Conservation (phyloP, 441 rosid genomes). For the Manihot esculenta region DNA sequence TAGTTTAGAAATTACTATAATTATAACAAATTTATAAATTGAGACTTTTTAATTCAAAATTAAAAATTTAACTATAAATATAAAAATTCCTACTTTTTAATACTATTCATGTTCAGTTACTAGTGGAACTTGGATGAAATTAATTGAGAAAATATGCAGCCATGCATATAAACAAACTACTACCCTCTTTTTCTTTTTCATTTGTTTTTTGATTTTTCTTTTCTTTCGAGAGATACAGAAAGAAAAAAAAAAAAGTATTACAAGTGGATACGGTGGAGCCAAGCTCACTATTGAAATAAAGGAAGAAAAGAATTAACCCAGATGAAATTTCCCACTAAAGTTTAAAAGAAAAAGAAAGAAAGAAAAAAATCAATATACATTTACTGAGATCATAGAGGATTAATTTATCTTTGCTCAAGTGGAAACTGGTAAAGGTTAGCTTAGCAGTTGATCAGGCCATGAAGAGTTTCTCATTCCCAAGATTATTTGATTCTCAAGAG, state of each 20-base stretch:
- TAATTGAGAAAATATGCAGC: too few species aligned
- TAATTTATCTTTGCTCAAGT: slow-evolving; percentile 22
- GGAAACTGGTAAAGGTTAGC: slow-evolving; percentile 29
- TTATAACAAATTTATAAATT: too few species aligned
- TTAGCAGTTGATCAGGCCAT: slow-evolving; percentile 27
- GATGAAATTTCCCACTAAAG: slow-evolving; percentile 9
- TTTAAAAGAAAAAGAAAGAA: not conserved
- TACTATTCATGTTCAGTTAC: too few species aligned
- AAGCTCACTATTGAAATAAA: slow-evolving; percentile 18
- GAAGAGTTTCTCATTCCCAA: slow-evolving; percentile 18
- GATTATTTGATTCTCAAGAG: slow-evolving; percentile 32
- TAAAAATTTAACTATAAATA: too few species aligned
- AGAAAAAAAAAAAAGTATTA: slow-evolving; percentile 25
- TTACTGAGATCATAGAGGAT: slow-evolving; percentile 24
- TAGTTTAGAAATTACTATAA: too few species aligned
- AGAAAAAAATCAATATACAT: slow-evolving; percentile 33
- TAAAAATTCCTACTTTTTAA: too few species aligned
- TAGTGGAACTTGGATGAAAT: too few species aligned
- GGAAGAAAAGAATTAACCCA: slow-evolving; percentile 5
- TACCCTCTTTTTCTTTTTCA: not conserved
- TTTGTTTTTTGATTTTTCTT: slow-evolving; percentile 14
- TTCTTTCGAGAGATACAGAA: slow-evolving; percentile 24
- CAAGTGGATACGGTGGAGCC: slow-evolving; percentile 17
- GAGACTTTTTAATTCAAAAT: too few species aligned
- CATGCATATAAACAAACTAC: not conserved